Percentiles rank a stretch among this genome's conserved stretches.
Conservation (phyloP, 2,329 filamentous ascomycete genomes). For the Penicillium freii region DNA sequence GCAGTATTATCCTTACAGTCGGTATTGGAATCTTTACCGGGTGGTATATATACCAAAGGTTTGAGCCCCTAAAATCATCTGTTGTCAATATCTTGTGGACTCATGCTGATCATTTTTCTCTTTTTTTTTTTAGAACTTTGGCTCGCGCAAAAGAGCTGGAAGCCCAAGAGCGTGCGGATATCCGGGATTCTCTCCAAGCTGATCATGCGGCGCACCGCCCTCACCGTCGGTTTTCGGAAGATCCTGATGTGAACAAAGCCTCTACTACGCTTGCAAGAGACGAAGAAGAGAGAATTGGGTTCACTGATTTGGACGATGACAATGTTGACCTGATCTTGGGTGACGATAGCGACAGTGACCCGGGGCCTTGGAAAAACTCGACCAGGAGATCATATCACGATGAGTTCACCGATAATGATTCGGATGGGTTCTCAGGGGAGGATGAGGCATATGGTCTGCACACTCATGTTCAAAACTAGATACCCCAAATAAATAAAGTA, state of each 20-base stretch:
- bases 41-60: conserved; percentile 76
- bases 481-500: conserved; percentile 7
- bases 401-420: conserved; percentile 54
- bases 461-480: conserved; percentile 28
- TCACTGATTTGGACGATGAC: conserved; percentile 41
- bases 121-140: conserved; percentile 40
- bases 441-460: conserved; percentile 45
- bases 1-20: conserved; percentile 71
- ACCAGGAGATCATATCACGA: conserved; percentile 50
- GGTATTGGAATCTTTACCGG: conserved; percentile 72
- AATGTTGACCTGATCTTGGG: conserved; percentile 45
- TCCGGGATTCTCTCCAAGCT: conserved; percentile 35
- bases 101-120: background rate
- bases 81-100: background rate
- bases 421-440: conserved; percentile 46
- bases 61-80: conserved; percentile 13
- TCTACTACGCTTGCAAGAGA: conserved; percentile 42
- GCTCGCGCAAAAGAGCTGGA: conserved; percentile 51
- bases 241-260: conserved; percentile 42
- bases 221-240: conserved; percentile 38
- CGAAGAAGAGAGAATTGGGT: conserved; percentile 46
- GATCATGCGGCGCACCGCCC: conserved; percentile 38
- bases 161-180: conserved; percentile 45
- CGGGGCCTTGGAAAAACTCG: conserved; percentile 22
- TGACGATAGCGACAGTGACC: conserved; percentile 43